Percentiles rank a stretch among this genome's conserved stretches.
phyloP scores from a whole-genome alignment of 495 filamentous ascomycete species.

The Aspergillus egyptiacus region DNA sequence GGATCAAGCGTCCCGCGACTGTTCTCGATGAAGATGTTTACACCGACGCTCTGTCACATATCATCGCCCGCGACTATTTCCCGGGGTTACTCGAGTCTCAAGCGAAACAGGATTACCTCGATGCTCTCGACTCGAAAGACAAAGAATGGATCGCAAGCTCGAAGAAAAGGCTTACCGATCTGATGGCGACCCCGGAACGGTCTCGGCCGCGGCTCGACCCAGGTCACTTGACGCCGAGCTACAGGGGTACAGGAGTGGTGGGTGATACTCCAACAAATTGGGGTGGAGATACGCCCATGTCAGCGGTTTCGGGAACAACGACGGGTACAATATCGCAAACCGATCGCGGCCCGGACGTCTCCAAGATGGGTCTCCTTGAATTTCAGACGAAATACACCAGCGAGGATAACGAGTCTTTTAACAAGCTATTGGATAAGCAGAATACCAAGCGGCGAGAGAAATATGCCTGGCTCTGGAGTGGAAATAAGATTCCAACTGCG shows the following conservation, averaged over 20 bases:
- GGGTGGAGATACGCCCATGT: conserved; percentile 63
- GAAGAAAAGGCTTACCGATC: conserved; percentile 61
- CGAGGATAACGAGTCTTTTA: conserved; percentile 96
- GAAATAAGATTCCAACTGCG: conserved; percentile 82
- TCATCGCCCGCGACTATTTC: conserved; percentile 96
- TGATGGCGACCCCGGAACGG: conserved; percentile 69
- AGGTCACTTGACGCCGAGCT: conserved; percentile 25
- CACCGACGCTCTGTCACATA: conserved; percentile 82
- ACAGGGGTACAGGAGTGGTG: conserved; percentile 41
- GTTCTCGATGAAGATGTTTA: conserved; percentile 94
- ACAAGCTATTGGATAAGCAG: conserved; percentile 84
- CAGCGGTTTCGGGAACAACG: conserved; percentile 43
- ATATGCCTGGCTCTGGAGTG: conserved; percentile 80
- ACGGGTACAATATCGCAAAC: conserved; percentile 24
- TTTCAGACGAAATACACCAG: conserved; percentile 94
- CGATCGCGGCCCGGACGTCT: conserved; percentile 56
- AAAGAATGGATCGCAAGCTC: conserved; percentile 80
- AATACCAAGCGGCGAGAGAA: conserved; percentile 77
- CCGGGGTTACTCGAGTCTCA: conserved; percentile 82
- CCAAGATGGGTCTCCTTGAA: conserved; percentile 69
- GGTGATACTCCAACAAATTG: conserved; percentile 43
- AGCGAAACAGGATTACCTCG: conserved; percentile 83
- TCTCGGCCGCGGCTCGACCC: conserved; percentile 27
- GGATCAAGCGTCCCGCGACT: conserved; percentile 85
- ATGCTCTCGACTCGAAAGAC: conserved; percentile 81